Percentiles rank a stretch among this genome's conserved stretches.
Evolutionary conservation across 2,329 filamentous ascomycete genomes (phyloP).

Genomic region (Ceratocystis cacaofunesta): DNA sequence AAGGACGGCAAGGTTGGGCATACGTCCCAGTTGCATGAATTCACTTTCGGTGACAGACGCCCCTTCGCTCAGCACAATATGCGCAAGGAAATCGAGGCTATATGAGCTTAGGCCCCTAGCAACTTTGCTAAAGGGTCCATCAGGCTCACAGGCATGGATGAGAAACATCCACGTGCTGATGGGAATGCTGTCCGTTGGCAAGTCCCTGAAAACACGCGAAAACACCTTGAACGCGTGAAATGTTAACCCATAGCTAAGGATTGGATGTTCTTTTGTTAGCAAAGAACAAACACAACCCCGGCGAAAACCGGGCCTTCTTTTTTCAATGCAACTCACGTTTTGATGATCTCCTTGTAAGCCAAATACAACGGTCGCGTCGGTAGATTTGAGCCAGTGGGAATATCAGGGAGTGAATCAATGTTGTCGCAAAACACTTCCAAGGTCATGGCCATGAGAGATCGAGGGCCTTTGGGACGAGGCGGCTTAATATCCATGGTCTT

Average conservation of each 20-base stretch:
- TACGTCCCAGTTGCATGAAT: conserved; percentile 27
- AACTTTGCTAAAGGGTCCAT: conserved; percentile 7
- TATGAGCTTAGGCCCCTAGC: conserved; percentile 17
- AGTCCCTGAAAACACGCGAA: background rate
- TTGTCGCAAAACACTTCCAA: conserved; percentile 10
- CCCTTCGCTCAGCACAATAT: conserved; percentile 28
- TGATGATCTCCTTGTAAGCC: background rate
- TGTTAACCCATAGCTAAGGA: conserved; percentile 5
- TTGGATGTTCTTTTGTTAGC: background rate
- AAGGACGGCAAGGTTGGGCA: conserved; percentile 34
- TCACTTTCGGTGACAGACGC: conserved; percentile 27
- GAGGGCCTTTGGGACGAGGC: background rate
- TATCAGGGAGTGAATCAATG: background rate
- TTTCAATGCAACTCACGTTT: background rate
- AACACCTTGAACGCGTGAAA: conserved; percentile 11
- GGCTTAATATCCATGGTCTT: background rate
- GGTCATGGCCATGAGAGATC: conserved; percentile 1
- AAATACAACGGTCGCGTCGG: background rate
- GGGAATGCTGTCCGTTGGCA: background rate
- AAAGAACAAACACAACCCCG: background rate
- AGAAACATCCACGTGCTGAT: conserved; percentile 6
- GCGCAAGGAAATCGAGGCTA: conserved; percentile 28
- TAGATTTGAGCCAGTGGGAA: background rate
- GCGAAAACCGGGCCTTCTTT: background rate
- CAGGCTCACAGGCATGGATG: conserved; percentile 7